phyloP scores from a whole-genome alignment of 2,329 filamentous ascomycete species.

The Myriosclerotinia curreyana region DNA sequence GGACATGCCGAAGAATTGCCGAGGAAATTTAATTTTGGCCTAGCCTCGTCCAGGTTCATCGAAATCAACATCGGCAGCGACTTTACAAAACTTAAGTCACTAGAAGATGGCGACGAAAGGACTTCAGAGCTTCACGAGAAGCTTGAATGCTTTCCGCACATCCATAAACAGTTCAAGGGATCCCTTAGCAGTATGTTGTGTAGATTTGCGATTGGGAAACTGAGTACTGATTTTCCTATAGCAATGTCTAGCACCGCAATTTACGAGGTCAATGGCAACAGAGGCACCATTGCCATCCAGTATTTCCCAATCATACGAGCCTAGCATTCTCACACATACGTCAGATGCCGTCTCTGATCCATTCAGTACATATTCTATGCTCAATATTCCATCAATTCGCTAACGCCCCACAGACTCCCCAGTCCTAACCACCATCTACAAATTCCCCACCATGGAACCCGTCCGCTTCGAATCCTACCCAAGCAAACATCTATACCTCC shows the following conservation, averaged over 20 bases:
- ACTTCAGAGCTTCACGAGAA: constrained; percentile 35
- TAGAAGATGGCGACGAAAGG: constrained; percentile 39
- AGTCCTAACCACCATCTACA: constrained; percentile 82
- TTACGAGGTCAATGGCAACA: constrained; percentile 49
- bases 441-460: constrained; percentile 87
- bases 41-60: constrained; percentile 25
- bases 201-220: not conserved
- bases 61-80: constrained; percentile 25
- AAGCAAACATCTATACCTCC: constrained; percentile 78
- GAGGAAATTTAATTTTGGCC: constrained; percentile 32
- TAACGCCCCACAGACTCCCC: constrained; percentile 48
- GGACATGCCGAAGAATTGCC: constrained; percentile 32
- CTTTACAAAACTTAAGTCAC: constrained; percentile 22
- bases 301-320: constrained; percentile 23
- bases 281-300: constrained; percentile 41
- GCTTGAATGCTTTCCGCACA: constrained; percentile 33
- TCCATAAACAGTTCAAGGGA: constrained; percentile 38
- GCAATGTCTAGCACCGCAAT: constrained; percentile 45
- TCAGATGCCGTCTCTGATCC: constrained; percentile 1
- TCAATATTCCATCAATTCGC: not conserved
- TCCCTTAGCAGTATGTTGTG: constrained; percentile 41
- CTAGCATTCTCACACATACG: constrained; percentile 21
- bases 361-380: constrained; percentile 9
- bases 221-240: constrained; percentile 37
- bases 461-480: constrained; percentile 73